Conservation (phyloP, 2,329 filamentous ascomycete species). For the Fusarium musae region DNA sequence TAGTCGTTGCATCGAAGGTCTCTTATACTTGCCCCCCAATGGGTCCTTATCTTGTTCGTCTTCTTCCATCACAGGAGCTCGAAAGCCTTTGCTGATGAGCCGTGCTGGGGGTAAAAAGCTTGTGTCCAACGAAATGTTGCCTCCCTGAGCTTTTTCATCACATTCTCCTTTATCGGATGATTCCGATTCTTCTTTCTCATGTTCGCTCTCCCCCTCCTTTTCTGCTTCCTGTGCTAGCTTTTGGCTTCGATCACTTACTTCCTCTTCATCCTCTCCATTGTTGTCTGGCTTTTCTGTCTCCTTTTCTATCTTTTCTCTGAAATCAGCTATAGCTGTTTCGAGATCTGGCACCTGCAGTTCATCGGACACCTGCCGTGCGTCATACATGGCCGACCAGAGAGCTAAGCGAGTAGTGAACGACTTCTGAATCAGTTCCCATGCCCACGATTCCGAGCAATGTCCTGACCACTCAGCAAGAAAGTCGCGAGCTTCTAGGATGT, state of each 20-base stretch:
- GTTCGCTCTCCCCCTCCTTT: not conserved
- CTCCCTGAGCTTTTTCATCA: not conserved
- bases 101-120: not conserved
- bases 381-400: not conserved
- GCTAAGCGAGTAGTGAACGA: not conserved
- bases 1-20: not conserved
- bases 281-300: rapidly evolving
- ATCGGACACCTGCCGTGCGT: not conserved
- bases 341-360: not conserved
- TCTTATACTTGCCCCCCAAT: not conserved
- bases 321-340: not conserved
- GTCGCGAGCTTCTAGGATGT: not conserved
- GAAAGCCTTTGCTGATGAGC: not conserved
- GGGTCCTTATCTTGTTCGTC: not conserved
- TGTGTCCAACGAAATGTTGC: rapidly evolving
- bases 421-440: not conserved
- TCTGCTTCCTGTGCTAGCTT: not conserved
- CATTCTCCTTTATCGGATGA: not conserved
- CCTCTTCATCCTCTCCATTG: not conserved
- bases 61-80: not conserved
- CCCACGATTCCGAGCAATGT: not conserved
- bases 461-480: not conserved
- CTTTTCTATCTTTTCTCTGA: not conserved
- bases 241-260: not conserved
- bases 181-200: not conserved